Conservation (phyloP, 2,329 filamentous ascomycete genomes). For the Ceratocystis diversiconidia region DNA sequence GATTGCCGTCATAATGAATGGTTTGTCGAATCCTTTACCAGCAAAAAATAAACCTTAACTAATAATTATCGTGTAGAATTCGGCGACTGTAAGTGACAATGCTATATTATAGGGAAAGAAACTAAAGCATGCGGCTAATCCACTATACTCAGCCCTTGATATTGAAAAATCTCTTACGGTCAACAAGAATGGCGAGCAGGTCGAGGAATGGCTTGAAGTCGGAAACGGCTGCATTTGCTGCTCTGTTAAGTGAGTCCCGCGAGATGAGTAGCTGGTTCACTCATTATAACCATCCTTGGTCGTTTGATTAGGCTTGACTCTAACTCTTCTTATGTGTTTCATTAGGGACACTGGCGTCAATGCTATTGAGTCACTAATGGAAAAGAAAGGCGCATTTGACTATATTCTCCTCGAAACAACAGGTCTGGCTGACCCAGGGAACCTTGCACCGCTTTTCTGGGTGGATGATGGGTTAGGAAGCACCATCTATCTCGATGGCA, state of each 20-base stretch:
- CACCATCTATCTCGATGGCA: conserved; percentile 90
- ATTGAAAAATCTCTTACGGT: conserved; percentile 94
- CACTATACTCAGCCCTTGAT: conserved; percentile 52
- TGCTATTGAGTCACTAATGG: conserved; percentile 91
- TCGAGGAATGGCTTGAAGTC: conserved; percentile 89
- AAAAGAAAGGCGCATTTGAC: conserved; percentile 83
- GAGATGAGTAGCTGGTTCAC: too few species aligned
- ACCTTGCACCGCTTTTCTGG: conserved; percentile 93
- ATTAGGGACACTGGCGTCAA: conserved; percentile 75
- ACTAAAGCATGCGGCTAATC: conserved; percentile 16
- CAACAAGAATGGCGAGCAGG: conserved; percentile 65
- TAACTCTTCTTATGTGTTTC: background rate
- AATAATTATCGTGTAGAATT: conserved; percentile 45
- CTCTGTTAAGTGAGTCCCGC: conserved; percentile 63
- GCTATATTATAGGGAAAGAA: conserved; percentile 12
- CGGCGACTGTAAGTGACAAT: conserved; percentile 51
- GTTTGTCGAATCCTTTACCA: conserved; percentile 26
- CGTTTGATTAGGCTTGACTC: background rate
- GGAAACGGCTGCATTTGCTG: conserved; percentile 97
- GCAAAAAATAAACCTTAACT: conserved; percentile 8
- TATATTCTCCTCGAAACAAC: conserved; percentile 97
- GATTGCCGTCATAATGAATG: conserved; percentile 95
- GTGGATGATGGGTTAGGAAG: conserved; percentile 90
- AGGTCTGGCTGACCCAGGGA: conserved; percentile 85
- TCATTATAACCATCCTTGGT: background rate